Evolutionary conservation across 169 alveolate species (phyloP).

Genomic region (Toxoplasma gondii): DNA sequence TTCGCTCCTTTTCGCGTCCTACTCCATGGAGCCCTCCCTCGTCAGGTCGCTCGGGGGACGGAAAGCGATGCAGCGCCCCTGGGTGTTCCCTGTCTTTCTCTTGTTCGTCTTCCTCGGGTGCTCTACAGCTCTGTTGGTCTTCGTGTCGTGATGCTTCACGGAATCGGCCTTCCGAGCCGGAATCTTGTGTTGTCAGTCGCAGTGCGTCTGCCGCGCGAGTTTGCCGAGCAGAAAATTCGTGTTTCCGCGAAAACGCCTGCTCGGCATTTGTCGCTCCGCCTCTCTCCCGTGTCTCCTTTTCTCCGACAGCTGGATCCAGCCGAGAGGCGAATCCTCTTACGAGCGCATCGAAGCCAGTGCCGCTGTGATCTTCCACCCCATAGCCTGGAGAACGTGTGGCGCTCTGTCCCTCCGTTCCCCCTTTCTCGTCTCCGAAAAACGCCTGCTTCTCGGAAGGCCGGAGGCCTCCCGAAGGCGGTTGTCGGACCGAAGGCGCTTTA

Average conservation of each 20-base stretch:
- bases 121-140: background rate
- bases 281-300: too few relatives aligned
- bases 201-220: background rate
- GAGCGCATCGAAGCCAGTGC: background rate
- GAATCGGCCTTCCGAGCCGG: background rate
- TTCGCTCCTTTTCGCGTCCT: background rate
- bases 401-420: background rate
- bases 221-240: background rate
- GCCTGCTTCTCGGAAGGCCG: background rate
- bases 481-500: background rate
- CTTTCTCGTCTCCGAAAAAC: background rate
- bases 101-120: background rate
- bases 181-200: too few relatives aligned
- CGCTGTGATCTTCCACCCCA: background rate
- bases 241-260: too few relatives aligned
- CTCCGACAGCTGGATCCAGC: background rate
- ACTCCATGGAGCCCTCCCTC: background rate
- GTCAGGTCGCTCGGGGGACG: background rate
- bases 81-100: too few relatives aligned
- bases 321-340: constrained; percentile 6
- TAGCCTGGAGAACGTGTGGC: background rate
- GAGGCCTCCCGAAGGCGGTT: background rate
- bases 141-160: background rate
- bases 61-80: background rate
- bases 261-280: background rate